Conservation (phyloP, 2,329 filamentous ascomycete species). For the Tolypocladium guangdongense region DNA sequence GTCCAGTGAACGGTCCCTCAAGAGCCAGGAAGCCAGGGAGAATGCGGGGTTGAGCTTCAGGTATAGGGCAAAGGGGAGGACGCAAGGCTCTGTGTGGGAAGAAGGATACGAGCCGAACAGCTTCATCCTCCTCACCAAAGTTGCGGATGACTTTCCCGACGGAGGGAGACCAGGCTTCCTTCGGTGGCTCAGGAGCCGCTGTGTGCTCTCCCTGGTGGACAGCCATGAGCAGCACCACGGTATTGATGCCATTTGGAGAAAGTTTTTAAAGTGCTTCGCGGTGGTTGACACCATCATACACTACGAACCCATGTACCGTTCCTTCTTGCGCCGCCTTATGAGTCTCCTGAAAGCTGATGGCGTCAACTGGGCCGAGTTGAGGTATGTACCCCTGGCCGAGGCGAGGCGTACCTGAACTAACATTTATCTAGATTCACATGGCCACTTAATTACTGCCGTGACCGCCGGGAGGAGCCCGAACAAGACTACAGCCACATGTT, state of each 20-base stretch:
- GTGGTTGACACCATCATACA: slow-evolving; percentile 66
- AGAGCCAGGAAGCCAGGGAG: slow-evolving; percentile 39
- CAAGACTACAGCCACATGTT: slow-evolving; percentile 60
- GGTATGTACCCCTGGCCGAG: slow-evolving; percentile 19
- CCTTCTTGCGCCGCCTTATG: slow-evolving; percentile 63
- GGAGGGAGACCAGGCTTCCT: slow-evolving; percentile 63
- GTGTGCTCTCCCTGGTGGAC: slow-evolving; percentile 61
- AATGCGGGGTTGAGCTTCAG: slow-evolving; percentile 50
- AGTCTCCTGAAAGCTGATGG: slow-evolving; percentile 66
- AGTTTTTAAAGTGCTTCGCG: slow-evolving; percentile 66
- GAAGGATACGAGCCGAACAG: slow-evolving; percentile 47
- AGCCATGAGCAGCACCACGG: slow-evolving; percentile 73
- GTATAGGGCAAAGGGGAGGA: slow-evolving; percentile 37
- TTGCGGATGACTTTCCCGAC: slow-evolving; percentile 64
- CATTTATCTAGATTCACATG: slow-evolving; percentile 50
- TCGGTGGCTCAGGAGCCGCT: slow-evolving; percentile 64
- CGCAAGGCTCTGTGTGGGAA: slow-evolving; percentile 51
- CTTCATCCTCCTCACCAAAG: slow-evolving; percentile 46
- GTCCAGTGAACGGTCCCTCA: slow-evolving; percentile 45
- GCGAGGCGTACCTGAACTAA: not conserved
- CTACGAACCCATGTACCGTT: slow-evolving; percentile 83
- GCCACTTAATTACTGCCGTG: slow-evolving; percentile 55
- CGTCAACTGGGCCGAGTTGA: slow-evolving; percentile 73
- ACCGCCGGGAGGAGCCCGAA: slow-evolving; percentile 55
- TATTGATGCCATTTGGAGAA: slow-evolving; percentile 72